Conservation (phyloP, 2,329 filamentous ascomycete genomes). For the Blastomyces silverae region DNA sequence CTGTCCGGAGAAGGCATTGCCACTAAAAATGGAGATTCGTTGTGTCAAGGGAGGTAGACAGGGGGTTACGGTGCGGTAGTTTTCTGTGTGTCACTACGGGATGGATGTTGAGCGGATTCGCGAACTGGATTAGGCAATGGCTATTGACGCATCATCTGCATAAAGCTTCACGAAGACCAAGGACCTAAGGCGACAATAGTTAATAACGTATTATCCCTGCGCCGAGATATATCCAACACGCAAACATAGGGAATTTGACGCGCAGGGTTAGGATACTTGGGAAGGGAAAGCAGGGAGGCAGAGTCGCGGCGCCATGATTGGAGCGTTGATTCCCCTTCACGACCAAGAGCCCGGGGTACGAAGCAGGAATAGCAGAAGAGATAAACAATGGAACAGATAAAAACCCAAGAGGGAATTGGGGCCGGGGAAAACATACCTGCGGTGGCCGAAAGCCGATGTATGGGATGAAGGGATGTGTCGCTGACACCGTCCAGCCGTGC, state of each 20-base stretch:
- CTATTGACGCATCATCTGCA: conserved; percentile 7
- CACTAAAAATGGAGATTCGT: not conserved
- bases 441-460: conserved; percentile 6
- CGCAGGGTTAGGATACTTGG: not conserved
- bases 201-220: not conserved
- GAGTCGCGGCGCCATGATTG: conserved; percentile 1
- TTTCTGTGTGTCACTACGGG: not conserved
- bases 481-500: not conserved
- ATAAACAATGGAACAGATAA: not conserved
- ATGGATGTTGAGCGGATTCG: not conserved
- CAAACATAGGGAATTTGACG: not conserved
- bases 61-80: not conserved
- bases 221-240: not conserved
- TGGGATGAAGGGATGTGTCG: not conserved
- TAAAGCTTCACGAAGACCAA: not conserved
- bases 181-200: not conserved
- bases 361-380: not conserved
- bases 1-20: conserved; percentile 36
- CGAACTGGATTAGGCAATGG: not conserved
- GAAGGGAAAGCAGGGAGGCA: not conserved
- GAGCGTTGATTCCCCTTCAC: not conserved
- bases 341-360: not conserved
- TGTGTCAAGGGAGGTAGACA: not conserved
- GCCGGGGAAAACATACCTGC: not conserved
- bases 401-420: not conserved